Percentiles rank a stretch among this genome's conserved stretches.
These are phyloP conservation scores for Acacia pycnantha DNA, from an alignment of 331 rosid species.

Conservation along the genomic window DNA sequence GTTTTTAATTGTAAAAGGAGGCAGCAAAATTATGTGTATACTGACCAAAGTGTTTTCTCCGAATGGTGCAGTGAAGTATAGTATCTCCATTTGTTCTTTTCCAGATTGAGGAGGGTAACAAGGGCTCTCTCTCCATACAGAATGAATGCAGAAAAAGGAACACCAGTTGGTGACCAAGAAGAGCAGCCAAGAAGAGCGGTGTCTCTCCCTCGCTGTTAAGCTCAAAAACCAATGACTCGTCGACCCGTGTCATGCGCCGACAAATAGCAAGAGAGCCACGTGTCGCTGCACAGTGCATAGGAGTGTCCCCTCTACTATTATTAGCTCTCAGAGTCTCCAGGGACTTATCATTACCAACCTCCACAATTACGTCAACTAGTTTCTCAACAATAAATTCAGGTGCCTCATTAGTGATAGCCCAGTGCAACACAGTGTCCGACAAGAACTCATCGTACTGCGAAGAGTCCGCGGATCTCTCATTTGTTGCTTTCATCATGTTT, in stretches of 20 bases:
- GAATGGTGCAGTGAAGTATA: slow-evolving; percentile 22
- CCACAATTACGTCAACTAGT: background rate
- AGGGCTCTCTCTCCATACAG: background rate
- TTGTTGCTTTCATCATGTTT: background rate
- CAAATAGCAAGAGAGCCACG: slow-evolving; percentile 40
- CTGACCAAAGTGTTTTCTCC: slow-evolving; percentile 20
- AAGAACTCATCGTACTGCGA: background rate
- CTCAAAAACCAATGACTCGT: background rate
- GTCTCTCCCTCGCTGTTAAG: slow-evolving; percentile 27
- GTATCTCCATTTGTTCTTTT: slow-evolving; percentile 1
- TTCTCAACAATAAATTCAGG: background rate
- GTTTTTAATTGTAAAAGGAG: background rate
- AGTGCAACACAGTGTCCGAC: background rate
- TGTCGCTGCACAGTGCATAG: slow-evolving; percentile 27
- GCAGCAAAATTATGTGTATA: background rate
- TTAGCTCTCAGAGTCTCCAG: background rate
- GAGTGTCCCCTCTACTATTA: background rate
- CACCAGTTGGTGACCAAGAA: background rate
- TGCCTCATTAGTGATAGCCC: background rate
- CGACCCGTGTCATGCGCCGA: background rate
- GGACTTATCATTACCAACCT: background rate
- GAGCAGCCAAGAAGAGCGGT: slow-evolving; percentile 8
- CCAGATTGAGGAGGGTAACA: background rate
- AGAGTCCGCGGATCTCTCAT: background rate
- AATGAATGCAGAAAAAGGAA: background rate